Base-by-base conservation (phyloP, 2,329 filamentous ascomycete genomes). In the Ophiostoma sp. region DNA sequence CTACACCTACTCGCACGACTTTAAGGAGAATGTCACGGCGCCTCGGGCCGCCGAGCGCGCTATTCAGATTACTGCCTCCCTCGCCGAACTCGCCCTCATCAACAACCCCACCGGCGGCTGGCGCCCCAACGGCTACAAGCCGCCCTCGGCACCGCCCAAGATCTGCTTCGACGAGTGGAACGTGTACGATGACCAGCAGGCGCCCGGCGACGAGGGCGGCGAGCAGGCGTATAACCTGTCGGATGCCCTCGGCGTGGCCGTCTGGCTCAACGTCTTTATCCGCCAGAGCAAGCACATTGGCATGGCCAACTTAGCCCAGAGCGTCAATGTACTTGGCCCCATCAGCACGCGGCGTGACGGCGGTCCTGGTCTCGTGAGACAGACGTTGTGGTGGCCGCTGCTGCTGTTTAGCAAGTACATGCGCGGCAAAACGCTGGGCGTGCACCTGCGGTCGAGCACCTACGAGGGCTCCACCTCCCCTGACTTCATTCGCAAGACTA, bases 91-190 rank as follows among this genome's bases (percentile, higher is more conserved):
- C 1, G 92, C 92, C 0, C 86, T 90, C 45, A 90, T 93, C 78
- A 50, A 48, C 52, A 57, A 39, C 66, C 66, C 48, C 2, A 39
- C 28, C 0, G 45, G 28, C 48, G 48, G 66, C 19, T 36, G 45
- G 28, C 48, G 45, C 2, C 66, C 48, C 17, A 55, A 57, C 48
- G 31, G 66, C 48, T 25, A 39, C 48, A 66, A 45, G 12, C 31
- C 48, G 5, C 66, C 45, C 19, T 5, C 66, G 2, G 48, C n/a
- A 7, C 71, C 50, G 3, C 84, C 87, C 3, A 91, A 87, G 70
- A 93, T 95, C 79, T 94, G 92, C 84, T 94, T 94, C 79, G 92
- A 95, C 79, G 92, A 94, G 81, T 94, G 92, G 92, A 95, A 94
- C 80, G 92, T 94, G 9, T 95, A 92, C 92, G 91, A 93, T 77